Base-by-base conservation (phyloP, 2,329 filamentous ascomycete genomes). In the Alternaria rosae region DNA sequence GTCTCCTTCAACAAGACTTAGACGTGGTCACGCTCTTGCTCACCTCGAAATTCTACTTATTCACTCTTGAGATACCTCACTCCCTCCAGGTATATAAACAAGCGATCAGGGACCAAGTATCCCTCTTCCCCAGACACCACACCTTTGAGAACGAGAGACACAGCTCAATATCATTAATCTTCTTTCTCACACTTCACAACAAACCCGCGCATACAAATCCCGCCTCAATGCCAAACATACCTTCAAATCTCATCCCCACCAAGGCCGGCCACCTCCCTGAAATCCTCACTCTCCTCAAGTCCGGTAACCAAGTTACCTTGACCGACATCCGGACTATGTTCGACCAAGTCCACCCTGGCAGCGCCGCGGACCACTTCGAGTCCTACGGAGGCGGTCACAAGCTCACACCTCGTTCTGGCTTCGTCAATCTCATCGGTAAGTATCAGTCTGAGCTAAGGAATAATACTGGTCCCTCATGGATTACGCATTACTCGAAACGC, bases 361-460 rank as follows among this genome's bases (percentile, higher is more conserved):
- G 35, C n/a, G 35, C 35, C 2, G 35, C 35, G 35, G 35, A 38
- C 15, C 35, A 38, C 35, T 38, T 38, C 5, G 35, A 38, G 35
- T n/a, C 35, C 15, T 17, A 0, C n/a, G n/a, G 3, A 38, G 35
- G 35, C n/a, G 35, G 35, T 17, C 17, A 38, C 35, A 38, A 17
- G 35, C 35, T 38, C n/a, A 17, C 35, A 3, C 35, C 35, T 38
- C 35, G 35, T 17, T 38, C 35, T 8, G 35, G 35, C n/a, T 38
- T 38, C 35, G 35, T 38, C n/a, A 38, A 38, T 38, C 35, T 38
- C 9, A 38, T 38, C 35, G 35, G 35, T 38, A 38, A 38, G 35
- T 38, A 17, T 38, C 0, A 1, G 0, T 10, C 32, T 38, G 32
- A 9, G 4, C 5, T 38, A 15, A 10, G 1, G 6, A 10, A 0